These are phyloP conservation scores for Lasiodiplodia gonubiensis DNA, from an alignment of 2,329 filamentous ascomycete species.

Conservation along the genomic window DNA sequence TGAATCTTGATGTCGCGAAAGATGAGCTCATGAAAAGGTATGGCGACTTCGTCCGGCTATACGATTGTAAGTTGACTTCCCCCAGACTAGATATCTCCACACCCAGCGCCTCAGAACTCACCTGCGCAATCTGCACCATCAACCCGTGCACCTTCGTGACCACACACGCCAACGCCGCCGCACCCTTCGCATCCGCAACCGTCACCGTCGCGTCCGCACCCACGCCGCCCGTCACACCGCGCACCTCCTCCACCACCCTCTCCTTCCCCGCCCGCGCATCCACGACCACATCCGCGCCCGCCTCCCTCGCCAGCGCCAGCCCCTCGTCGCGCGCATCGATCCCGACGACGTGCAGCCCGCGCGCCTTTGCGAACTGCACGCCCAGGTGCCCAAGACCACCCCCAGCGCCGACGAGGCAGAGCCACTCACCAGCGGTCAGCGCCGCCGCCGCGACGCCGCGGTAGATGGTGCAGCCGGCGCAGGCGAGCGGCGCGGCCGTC, in stretches of 20 bases:
- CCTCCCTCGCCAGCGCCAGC: constrained; percentile 53
- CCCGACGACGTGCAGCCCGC: constrained; percentile 59
- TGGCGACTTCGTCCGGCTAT: constrained; percentile 44
- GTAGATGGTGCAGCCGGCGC: constrained; percentile 60
- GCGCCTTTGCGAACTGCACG: constrained; percentile 57
- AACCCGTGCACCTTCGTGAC: constrained; percentile 65
- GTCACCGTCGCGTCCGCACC: constrained; percentile 62
- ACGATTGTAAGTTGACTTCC: neutral
- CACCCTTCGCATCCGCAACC: constrained; percentile 58
- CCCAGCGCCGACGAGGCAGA: constrained; percentile 44
- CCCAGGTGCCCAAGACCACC: constrained; percentile 57
- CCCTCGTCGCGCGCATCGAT: constrained; percentile 62
- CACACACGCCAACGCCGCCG: constrained; percentile 59
- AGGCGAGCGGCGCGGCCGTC: constrained; percentile 63
- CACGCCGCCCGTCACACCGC: constrained; percentile 54
- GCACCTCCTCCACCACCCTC: constrained; percentile 55
- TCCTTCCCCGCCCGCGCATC: constrained; percentile 59
- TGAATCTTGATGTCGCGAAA: constrained; percentile 60
- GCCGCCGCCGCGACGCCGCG: constrained; percentile 51
- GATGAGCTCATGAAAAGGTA: constrained; percentile 56
- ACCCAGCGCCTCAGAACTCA: constrained; percentile 32
- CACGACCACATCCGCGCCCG: constrained; percentile 59
- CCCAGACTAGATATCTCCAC: no score
- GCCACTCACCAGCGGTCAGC: constrained; percentile 48
- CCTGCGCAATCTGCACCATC: constrained; percentile 65